Base-by-base conservation (phyloP, 2,329 filamentous ascomycete species). In the Penicillium sp. region DNA sequence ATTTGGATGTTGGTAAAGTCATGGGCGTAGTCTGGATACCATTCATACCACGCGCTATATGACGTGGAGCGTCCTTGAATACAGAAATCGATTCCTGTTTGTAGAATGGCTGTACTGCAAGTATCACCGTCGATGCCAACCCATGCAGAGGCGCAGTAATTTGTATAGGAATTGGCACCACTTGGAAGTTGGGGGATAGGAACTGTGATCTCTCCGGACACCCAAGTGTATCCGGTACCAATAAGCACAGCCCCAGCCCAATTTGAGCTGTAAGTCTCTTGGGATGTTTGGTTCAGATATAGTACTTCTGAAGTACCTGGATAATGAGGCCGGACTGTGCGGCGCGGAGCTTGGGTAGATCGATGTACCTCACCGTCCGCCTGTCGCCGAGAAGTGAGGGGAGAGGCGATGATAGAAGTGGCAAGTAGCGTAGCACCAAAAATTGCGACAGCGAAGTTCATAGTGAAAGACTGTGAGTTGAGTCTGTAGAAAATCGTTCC, bases 111-210 rank as follows among this genome's bases (percentile, higher is more conserved):
- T 7, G 72, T 77, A 21, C 60, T 61, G 70, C 79, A 84, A 7
- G 80, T 82, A 62, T 84, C 81, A n/a, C 83, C 83, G 58, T 85
- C 83, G 50, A 86, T 84, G 34, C 83, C 82, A 11, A 85, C 82
- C 83, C 82, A 85, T 4, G 81, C 81, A 3, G 80, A 79, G 23
- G 79, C 79, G 39, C 77, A 77, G 64, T 80, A 79, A 4, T 55
- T 66, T 15, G 58, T 65, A 29, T 63, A 68, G 54, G 65, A 67
- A 50, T 55, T 33, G 43, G 71, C 72, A 38, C 74, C 74, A 9
- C 66, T 68, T 2, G 78, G 75, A 16, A 68, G 65, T 27, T 70
- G 67, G 25, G 80, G 78, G 1, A 73, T 78, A 3, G 82, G 83
- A 1, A 84, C 78, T 10, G 72, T 78, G 68, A 85, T 81, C 19